Base-by-base conservation (phyloP, 257 asterid genomes). In the Gentiana macrophylla region DNA sequence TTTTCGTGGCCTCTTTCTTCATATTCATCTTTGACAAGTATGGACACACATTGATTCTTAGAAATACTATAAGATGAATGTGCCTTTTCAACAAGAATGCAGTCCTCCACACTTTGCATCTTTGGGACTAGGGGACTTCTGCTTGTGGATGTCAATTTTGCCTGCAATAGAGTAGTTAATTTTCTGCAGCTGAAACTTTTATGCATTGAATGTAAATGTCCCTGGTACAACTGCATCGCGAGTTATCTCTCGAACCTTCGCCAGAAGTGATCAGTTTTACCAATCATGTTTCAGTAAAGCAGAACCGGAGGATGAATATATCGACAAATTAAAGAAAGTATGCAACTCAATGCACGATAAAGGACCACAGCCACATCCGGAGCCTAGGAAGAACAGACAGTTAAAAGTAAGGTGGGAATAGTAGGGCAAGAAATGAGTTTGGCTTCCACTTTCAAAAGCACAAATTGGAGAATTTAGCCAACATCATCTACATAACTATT, bases 71-170 rank as follows among this genome's bases (percentile, higher is more conserved):
- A 63, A 66, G 74, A 71, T 44, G 72, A 37, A 68, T 61, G 35
- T 8, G 53, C 67, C 52, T 75, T 78, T 52, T 69, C 88, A 35
- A 67, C 49, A 32, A 81, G 59, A 50, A 70, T 62, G 67, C 76
- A 75, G 67, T 83, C 86, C 70, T 79, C 84, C 4, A 79, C 77
- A 59, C 56, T 61, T 72, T 62, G 48, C 59, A 61, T 58, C 59
- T 46, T 62, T 77, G 68, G 70, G 77, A 62, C 68, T 72, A 59
- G 84, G 59, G 58, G 70, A 65, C 71, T 78, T 55, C 86, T 80
- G 55, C 74, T 80, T 61, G 75, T 62, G 74, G 88, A 80, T 50
- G 86, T 76, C 66, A 84, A 67, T 67, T 82, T 88, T 55, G 82
- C 67, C 75, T 81, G 94, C 37, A 71, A 61, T 55, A 80, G 75